Evolutionary conservation across 805 yeast genomes (phyloP), one percentile per base, ranked within the genome.

Genomic region (Clavispora asparagi): DNA sequence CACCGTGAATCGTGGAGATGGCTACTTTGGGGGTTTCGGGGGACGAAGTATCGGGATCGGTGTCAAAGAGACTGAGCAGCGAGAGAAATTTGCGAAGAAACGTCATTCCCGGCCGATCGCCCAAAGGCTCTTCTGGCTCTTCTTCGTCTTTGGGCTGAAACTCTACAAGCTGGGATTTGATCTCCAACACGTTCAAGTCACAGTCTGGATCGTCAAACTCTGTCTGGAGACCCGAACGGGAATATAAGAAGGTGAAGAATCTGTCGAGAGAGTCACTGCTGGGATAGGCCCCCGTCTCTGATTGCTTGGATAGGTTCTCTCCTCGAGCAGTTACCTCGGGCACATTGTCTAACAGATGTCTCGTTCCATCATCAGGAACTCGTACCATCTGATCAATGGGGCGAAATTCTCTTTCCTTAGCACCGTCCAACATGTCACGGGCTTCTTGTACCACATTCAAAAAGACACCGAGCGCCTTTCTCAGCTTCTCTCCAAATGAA

Each of bases 1-100:
- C 82, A 0, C 90, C 88, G 61, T 92, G 99, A 11, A 92, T 85
- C 0, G 98, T 94, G 0, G 95, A 85, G 0, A 92, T 44, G 6
- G 74, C 65, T 43, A 56, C 68, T 49, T 59, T 64, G 7, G 67
- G 67, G 19, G 42, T 44, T n/a, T 45, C 37, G 6, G 51, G 52
- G 14, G 47, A 49, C 13, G 52, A 55, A 14, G 57, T 59, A 7
- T 51, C 54, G 3, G 62, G 68, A 12, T 54, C 52, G 1, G 54
- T 44, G 17, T 53, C 59, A 42, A 49, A 55, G 12, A 55, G 48
- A 19, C 49, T 45, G 11, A 55, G 43, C 54, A 47, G 52, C 42
- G 50, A 46, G 16, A 55, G 47, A 39, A 55, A 55, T 17, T 45
- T 40, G 35, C 39, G 19, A 17, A 55, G 36, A 28, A 42, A 49